Evolutionary conservation across 73 alveolate genomes (phyloP).

Genomic region (Tetrahymena thermophila): DNA sequence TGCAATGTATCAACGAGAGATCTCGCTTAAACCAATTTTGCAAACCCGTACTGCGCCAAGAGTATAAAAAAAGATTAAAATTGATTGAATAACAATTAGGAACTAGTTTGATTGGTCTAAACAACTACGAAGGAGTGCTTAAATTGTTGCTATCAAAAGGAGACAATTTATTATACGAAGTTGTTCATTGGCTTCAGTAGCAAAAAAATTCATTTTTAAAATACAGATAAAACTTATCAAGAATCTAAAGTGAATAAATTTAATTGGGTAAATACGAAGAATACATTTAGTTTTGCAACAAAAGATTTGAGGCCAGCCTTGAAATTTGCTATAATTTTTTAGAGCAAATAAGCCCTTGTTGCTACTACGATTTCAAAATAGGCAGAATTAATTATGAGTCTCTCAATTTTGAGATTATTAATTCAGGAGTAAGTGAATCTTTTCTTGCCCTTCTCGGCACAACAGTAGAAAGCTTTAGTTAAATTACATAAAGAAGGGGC

Average conservation of each 20-base stretch:
- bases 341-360: neutral
- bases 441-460: neutral
- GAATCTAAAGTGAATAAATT: neutral
- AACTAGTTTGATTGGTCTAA: neutral
- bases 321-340: neutral
- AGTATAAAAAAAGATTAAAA: neutral
- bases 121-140: neutral
- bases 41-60: neutral
- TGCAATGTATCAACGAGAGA: neutral
- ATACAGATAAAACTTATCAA: neutral
- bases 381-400: neutral
- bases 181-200: neutral
- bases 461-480: neutral
- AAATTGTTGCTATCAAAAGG: neutral
- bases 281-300: neutral
- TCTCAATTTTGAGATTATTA: neutral
- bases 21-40: neutral
- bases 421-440: neutral
- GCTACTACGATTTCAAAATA: neutral
- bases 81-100: neutral
- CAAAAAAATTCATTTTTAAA: neutral
- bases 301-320: neutral
- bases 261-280: neutral
- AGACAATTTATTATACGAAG: neutral
- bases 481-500: neutral